Evolutionary conservation across 257 asterid species (phyloP).

Genomic region (Haberlea rhodopensis): DNA sequence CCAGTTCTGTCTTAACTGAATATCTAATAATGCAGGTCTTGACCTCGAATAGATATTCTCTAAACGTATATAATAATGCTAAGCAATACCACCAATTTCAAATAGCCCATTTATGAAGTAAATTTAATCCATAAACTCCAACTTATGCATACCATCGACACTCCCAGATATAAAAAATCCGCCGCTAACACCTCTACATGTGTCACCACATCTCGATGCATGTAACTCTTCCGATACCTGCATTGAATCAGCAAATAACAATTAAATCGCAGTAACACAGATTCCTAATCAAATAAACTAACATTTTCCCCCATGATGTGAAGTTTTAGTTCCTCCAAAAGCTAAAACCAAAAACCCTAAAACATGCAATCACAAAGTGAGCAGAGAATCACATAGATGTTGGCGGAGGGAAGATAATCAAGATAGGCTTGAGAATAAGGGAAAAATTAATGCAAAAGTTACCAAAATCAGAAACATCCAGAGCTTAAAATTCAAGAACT

Average conservation of each 20-base stretch:
- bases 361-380: background rate
- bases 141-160: slow-evolving; percentile 61
- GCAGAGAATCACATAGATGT: slow-evolving; percentile 49
- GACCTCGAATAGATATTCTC: no score
- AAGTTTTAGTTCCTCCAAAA: background rate
- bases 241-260: slow-evolving; percentile 23
- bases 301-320: background rate
- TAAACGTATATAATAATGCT: no score
- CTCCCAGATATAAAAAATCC: slow-evolving; percentile 94
- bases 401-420: slow-evolving; percentile 85
- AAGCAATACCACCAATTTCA: background rate
- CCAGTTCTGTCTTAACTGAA: no score
- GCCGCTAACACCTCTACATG: slow-evolving; percentile 94
- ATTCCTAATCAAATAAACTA: background rate
- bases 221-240: slow-evolving; percentile 98
- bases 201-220: slow-evolving; percentile 98
- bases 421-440: slow-evolving; percentile 92
- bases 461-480: no score
- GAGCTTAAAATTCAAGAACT: no score
- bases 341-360: slow-evolving; percentile 35
- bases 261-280: background rate
- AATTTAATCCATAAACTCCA: background rate
- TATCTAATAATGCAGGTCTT: no score
- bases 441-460: no score
- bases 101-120: background rate